Evolutionary conservation across 768 basidiomycete species (phyloP), one percentile per base, ranked within the genome.

Genomic region (Cyathus striatus): DNA sequence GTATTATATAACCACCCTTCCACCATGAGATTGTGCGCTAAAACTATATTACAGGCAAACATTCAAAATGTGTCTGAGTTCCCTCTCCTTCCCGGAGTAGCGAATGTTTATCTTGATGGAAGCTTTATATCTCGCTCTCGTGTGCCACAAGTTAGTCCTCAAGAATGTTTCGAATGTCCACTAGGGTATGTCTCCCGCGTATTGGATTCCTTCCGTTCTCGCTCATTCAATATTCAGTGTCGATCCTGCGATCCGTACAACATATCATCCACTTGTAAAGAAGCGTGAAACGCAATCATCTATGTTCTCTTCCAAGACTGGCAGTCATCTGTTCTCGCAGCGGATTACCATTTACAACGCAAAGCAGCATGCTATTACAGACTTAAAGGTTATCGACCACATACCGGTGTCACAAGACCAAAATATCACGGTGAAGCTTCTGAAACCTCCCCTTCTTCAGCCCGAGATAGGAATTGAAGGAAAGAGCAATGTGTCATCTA

Each of bases 31-130:
- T n/a, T 20, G 22, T 35, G 34, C 24, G 40, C 34, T 26, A 49
- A 22, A 21, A 16, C 2, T 21, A 9, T 33, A 14, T 32, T 20
- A 17, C 47, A 77, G 70, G 72, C 69, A 10, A 68, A 60, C 39
- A 66, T 81, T 43, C 70, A 69, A 55, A 81, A 81, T 47, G 68
- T 68, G 10, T 77, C 75, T 4, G 72, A 75, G 21, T 78, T 76
- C 46, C 70, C 72, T 2, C 54, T 82, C 2, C 62, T 82, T 6
- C 49, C 59, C 0, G 79, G 80, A 0, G 49, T 53, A 0, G 72
- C 72, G 0, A 75, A 68, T 46, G 66, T 80, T 0, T 81, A 78
- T 51, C 64, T 81, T 23, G 75, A 81, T 52, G 75, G 75, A 23
- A 72, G 70, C 43, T 80, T 77, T 53, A 75, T 81, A 12, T 64